These are phyloP conservation scores for Ilyonectria sp. DNA, from an alignment of 2,329 filamentous ascomycete genomes.

Conservation along the genomic window DNA sequence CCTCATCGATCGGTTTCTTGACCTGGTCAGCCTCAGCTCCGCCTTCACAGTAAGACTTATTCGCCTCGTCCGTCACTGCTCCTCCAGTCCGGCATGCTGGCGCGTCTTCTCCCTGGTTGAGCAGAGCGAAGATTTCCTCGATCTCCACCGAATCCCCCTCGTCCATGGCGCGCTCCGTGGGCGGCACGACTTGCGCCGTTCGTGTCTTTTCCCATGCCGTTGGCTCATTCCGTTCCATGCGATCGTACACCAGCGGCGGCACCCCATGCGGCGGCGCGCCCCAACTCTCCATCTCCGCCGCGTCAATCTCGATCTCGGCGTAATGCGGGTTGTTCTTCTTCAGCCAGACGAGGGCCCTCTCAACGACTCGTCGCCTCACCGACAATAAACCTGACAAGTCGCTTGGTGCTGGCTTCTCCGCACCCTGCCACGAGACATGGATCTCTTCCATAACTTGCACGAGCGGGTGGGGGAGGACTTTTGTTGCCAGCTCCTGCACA, in stretches of 20 bases:
- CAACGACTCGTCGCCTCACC: neutral
- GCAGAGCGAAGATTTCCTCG: neutral
- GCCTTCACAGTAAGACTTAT: neutral
- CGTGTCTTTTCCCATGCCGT: too few species aligned
- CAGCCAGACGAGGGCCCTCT: neutral
- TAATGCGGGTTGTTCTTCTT: slow-evolving; percentile 5
- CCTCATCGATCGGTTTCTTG: neutral
- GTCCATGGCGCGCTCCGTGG: too few species aligned
- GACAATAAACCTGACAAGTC: neutral
- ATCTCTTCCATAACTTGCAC: too few species aligned
- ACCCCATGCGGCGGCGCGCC: neutral
- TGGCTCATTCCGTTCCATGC: neutral
- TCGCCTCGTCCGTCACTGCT: too few species aligned
- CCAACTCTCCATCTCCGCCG: slow-evolving; percentile 12
- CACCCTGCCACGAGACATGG: neutral
- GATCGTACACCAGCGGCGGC: neutral
- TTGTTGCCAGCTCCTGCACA: too few species aligned
- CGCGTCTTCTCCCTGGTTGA: neutral
- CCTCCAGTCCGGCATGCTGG: too few species aligned
- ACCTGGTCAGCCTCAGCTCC: neutral
- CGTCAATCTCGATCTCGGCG: neutral
- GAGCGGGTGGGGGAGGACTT: too few species aligned
- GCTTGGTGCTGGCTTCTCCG: neutral
- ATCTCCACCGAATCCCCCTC: too few species aligned
- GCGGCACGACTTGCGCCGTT: too few species aligned